phyloP scores from a whole-genome alignment of 129 eudicot genomes.

The Mikania micrantha region DNA sequence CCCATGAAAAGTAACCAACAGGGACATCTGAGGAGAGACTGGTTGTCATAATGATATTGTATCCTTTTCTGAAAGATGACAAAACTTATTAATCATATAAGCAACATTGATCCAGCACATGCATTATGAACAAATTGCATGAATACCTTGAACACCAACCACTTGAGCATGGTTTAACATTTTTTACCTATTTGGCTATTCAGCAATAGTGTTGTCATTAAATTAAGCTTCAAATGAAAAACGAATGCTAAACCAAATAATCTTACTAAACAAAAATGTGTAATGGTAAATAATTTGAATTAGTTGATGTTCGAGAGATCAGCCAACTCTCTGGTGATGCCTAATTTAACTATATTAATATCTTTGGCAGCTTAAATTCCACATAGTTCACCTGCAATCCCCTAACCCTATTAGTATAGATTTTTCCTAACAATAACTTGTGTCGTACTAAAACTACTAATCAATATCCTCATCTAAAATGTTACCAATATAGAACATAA shows the following conservation, averaged over 20 bases:
- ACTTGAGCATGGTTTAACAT: not conserved
- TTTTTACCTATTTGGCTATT: not conserved
- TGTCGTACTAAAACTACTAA: not conserved
- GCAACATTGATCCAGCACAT: not conserved
- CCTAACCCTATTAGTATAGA: not conserved
- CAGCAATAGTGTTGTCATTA: not conserved
- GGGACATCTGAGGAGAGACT: constrained; percentile 98
- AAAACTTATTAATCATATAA: not conserved
- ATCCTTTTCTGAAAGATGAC: constrained; percentile 62
- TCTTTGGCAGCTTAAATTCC: not conserved
- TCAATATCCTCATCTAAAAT: not conserved
- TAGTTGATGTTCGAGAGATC: not conserved
- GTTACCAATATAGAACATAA: not conserved
- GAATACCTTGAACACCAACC: not conserved
- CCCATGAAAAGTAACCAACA: constrained; percentile 98
- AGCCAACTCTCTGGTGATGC: not conserved
- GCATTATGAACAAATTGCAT: not conserved
- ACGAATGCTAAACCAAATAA: not conserved
- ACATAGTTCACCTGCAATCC: not conserved
- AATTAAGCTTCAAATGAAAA: not conserved
- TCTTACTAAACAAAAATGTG: not conserved
- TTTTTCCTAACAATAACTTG: not conserved
- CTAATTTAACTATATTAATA: not conserved
- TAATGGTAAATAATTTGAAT: not conserved
- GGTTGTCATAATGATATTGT: constrained; percentile 76